These are phyloP conservation scores for Paramyrothecium roridum DNA, from an alignment of 2,329 filamentous ascomycete genomes.

Conservation along the genomic window DNA sequence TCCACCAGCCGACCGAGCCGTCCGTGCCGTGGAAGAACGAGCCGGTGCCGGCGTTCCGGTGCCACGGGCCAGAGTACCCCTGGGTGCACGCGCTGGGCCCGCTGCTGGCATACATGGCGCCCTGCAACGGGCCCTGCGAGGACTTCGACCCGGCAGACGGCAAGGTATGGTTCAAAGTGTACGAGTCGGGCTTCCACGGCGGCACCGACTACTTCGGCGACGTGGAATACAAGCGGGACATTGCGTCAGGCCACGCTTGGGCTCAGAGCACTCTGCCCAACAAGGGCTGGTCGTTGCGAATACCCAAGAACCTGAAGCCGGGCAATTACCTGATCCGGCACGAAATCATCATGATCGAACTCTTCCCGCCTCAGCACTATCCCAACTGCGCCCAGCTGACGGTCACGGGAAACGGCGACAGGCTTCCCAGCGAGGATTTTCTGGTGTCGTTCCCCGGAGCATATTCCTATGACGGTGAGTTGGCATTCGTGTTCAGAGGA, in stretches of 20 bases:
- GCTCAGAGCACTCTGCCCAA: constrained; percentile 22
- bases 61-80: constrained; percentile 1
- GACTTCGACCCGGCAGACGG: constrained; percentile 43
- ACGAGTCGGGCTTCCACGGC: constrained; percentile 45
- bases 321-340: constrained; percentile 56
- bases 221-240: constrained; percentile 28
- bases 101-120: constrained; percentile 54
- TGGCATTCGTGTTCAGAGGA: not conserved
- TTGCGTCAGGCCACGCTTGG: constrained; percentile 41
- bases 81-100: constrained; percentile 57
- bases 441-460: constrained; percentile 4
- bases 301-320: constrained; percentile 44
- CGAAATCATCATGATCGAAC: constrained; percentile 53
- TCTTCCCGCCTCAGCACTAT: constrained; percentile 2
- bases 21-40: constrained; percentile 38
- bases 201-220: constrained; percentile 22
- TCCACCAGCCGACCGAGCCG: constrained; percentile 3
- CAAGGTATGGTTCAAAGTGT: constrained; percentile 57
- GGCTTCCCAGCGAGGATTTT: constrained; percentile 1
- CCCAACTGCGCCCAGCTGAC: constrained; percentile 3
- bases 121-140: constrained; percentile 27
- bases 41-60: not conserved
- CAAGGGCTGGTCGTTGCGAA: constrained; percentile 42
- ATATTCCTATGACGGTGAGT: constrained; percentile 2
- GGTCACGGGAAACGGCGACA: constrained; percentile 1